Percentiles rank a stretch among this genome's conserved stretches.
phyloP scores from a whole-genome alignment of 768 basidiomycete species.

The Suillus plorans region DNA sequence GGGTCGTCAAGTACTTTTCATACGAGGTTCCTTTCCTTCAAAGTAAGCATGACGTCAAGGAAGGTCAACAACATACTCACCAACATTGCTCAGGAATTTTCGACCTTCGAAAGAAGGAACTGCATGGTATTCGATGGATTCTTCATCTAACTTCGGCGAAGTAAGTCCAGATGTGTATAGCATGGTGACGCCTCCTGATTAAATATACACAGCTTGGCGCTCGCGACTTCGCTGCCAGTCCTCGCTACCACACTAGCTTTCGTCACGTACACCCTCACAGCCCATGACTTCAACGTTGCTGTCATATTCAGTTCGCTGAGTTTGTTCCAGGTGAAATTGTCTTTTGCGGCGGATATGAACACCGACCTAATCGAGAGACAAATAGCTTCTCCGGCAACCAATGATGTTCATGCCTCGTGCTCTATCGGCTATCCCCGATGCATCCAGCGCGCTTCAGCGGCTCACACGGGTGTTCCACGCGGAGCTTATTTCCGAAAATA shows the following conservation, averaged over 20 bases:
- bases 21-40: slow-evolving; percentile 69
- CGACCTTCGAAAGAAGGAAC: not conserved
- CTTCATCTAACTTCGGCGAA: not conserved
- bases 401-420: slow-evolving; percentile 66
- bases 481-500: slow-evolving; percentile 43
- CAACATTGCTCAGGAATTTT: slow-evolving; percentile 34
- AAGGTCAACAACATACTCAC: not conserved
- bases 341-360: not conserved
- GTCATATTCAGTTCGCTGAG: slow-evolving; percentile 68
- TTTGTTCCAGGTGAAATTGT: slow-evolving; percentile 46
- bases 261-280: slow-evolving; percentile 59
- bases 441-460: slow-evolving; percentile 58
- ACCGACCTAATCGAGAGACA: not conserved
- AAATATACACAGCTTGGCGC: slow-evolving; percentile 19
- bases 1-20: slow-evolving; percentile 75
- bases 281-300: slow-evolving; percentile 58
- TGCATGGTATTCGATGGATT: slow-evolving; percentile 1
- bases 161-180: not conserved
- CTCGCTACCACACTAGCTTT: slow-evolving; percentile 68
- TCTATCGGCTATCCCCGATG: slow-evolving; percentile 63
- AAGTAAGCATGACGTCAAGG: slow-evolving; percentile 37
- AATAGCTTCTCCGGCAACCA: slow-evolving; percentile 63
- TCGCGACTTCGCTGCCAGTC: slow-evolving; percentile 59
- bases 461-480: slow-evolving; percentile 47
- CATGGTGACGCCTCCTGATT: not conserved